A percentile compares a stretch with the other conserved stretches of the same genome.
Conservation (phyloP, 495 filamentous ascomycete genomes). For the Talaromyces thailandensis region DNA sequence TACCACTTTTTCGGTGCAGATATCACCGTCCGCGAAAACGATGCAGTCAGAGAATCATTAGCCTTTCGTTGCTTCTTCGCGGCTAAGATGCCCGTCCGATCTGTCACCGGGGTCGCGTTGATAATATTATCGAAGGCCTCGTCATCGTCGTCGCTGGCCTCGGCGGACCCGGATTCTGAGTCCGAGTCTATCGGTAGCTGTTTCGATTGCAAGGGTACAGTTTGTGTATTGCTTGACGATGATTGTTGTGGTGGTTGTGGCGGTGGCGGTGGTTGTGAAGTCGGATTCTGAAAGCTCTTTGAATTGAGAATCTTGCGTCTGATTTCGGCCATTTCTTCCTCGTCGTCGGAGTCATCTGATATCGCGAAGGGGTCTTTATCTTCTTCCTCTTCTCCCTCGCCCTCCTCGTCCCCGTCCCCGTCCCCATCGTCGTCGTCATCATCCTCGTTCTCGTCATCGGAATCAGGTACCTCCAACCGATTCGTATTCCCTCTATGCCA, state of each 20-base stretch:
- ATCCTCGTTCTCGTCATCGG: constrained; percentile 44
- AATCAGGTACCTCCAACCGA: constrained; percentile 38
- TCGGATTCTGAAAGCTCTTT: constrained; percentile 70
- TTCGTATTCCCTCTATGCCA: constrained; percentile 88
- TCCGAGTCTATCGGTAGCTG: constrained; percentile 53
- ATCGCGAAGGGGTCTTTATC: constrained; percentile 62
- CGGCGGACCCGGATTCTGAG: constrained; percentile 62
- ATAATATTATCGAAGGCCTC: constrained; percentile 80
- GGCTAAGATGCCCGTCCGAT: constrained; percentile 65
- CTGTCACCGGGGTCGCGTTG: constrained; percentile 75
- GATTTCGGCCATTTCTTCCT: constrained; percentile 87
- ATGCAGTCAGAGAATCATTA: constrained; percentile 41
- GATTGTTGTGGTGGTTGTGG: constrained; percentile 42
- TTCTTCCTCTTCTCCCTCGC: constrained; percentile 37
- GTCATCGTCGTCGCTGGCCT: constrained; percentile 34
- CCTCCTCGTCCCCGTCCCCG: constrained; percentile 34
- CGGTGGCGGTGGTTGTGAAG: constrained; percentile 29
- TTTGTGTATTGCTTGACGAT: neutral
- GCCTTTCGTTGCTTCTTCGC: constrained; percentile 37
- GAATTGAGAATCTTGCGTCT: constrained; percentile 75
- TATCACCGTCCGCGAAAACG: constrained; percentile 54
- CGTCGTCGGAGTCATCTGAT: constrained; percentile 68
- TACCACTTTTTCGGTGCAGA: constrained; percentile 54
- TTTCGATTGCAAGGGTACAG: neutral
- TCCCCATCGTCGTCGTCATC: constrained; percentile 44